Percentiles rank a stretch among this genome's conserved stretches.
phyloP scores from a whole-genome alignment of 352 stramenopile species.

The Phytopythium aichiense region DNA sequence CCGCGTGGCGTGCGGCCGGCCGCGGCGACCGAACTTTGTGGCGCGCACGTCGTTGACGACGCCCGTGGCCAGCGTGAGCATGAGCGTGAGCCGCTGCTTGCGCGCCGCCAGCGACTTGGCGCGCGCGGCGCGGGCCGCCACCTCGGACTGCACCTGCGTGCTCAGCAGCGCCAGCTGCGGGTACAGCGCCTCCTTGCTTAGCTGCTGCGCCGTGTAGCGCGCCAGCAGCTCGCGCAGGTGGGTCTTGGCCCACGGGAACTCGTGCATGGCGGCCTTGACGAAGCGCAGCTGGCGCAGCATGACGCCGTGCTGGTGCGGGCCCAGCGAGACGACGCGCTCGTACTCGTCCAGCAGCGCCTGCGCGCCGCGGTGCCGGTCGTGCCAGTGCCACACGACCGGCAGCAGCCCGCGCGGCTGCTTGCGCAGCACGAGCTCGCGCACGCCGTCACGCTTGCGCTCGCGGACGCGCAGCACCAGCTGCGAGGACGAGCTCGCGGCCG shows the following conservation, averaged over 20 bases:
- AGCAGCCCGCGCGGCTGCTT: slow-evolving; percentile 41
- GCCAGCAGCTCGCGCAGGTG: slow-evolving; percentile 60
- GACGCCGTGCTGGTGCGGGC: slow-evolving; percentile 68
- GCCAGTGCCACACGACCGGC: slow-evolving; percentile 59
- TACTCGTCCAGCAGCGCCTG: slow-evolving; percentile 16
- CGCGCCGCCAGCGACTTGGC: slow-evolving; percentile 38
- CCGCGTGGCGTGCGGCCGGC: slow-evolving; percentile 68
- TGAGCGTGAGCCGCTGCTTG: slow-evolving; percentile 64
- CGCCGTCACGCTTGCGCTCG: slow-evolving; percentile 38
- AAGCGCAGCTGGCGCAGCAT: slow-evolving; percentile 83
- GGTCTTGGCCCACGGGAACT: slow-evolving; percentile 78
- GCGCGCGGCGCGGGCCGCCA: slow-evolving; percentile 33
- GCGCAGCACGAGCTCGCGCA: slow-evolving; percentile 57
- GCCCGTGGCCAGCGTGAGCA: slow-evolving; percentile 52
- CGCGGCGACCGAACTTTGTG: slow-evolving; percentile 67
- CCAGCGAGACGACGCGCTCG: slow-evolving; percentile 41
- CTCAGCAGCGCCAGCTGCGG: slow-evolving; percentile 71
- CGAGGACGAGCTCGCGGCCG: slow-evolving; percentile 12
- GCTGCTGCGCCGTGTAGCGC: slow-evolving; percentile 67
- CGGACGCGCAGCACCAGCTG: slow-evolving; percentile 60
- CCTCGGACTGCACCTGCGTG: slow-evolving; percentile 60
- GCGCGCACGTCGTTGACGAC: slow-evolving; percentile 65
- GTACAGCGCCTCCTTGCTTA: slow-evolving; percentile 73
- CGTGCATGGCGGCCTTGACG: slow-evolving; percentile 79
- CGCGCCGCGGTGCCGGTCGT: slow-evolving; percentile 47